Base-by-base conservation (phyloP, 1,139 yeast genomes). In the Taiozyma sp. region DNA sequence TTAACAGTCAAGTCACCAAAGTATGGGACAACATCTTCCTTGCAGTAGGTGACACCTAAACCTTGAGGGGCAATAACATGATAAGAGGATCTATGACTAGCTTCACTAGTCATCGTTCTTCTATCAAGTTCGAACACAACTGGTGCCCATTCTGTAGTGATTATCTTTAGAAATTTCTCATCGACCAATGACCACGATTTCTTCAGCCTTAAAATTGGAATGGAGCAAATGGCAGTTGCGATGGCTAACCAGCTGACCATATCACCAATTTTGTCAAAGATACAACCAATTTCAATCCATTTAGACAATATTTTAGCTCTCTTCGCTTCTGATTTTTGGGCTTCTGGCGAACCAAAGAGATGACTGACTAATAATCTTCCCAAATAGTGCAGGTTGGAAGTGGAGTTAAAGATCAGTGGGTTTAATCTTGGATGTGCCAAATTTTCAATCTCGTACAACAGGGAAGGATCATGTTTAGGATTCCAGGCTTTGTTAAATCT, bases 221-320 rank as follows among this genome's bases (percentile, higher is more conserved):
- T 83, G 0, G 96, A 88, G 61, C 96, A 84, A 3, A 92, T 76
- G 2, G 87, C 78, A 1, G 95, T 84, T 1, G 96, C 91, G 58
- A 92, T 84, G 1, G 97, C 97, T 39, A 90, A 71, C 98, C 98
- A 93, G 32, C 96, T 86, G 0, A 92, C 92, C 93, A 91, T 89
- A 65, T 93, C 96, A 48, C 99, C 99, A 29, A 81, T 73, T 56
- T 81, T 81, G 63, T 90, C 96, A 55, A 92, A 78, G 38, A 77
- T 71, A 57, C 88, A 82, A 6, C 97, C 98, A 46, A 92, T 73
- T 56, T 84, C 84, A 48, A 92, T 87, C 99, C 98, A 93, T 65
- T 84, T 87, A 50, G 84, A 83, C 45, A 92, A 67, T 13, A 91
- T 65, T 45, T 79, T 70, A 0, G 96, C 96, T 53, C 93, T 79